phyloP scores from a whole-genome alignment of 2,329 filamentous ascomycete genomes.

The Pseudogymnoascus sp. region DNA sequence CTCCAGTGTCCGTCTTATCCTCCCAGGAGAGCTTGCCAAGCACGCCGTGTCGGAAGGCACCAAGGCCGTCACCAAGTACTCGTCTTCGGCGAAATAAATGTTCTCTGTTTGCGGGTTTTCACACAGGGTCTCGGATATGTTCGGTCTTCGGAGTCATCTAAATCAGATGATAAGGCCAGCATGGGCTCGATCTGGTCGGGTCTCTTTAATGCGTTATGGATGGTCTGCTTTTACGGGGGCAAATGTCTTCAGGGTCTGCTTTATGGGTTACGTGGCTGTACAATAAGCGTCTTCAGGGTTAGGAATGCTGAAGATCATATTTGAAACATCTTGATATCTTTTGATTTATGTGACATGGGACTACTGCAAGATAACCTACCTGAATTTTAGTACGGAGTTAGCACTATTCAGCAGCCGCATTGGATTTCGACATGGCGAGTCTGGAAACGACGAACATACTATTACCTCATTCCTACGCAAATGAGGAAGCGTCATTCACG shows the following conservation, averaged over 20 bases:
- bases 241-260: constrained; percentile 60
- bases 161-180: constrained; percentile 21
- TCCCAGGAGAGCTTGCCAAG: constrained; percentile 98
- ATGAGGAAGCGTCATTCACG: neutral
- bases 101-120: constrained; percentile 47
- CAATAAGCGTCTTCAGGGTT: constrained; percentile 43
- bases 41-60: constrained; percentile 99
- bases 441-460: neutral
- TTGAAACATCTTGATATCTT: constrained; percentile 6
- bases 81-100: constrained; percentile 93
- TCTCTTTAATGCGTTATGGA: constrained; percentile 64
- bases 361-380: neutral
- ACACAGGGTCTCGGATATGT: constrained; percentile 43
- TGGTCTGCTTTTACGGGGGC: constrained; percentile 56
- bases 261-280: constrained; percentile 64
- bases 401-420: neutral
- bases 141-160: constrained; percentile 37
- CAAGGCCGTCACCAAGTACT: constrained; percentile 99
- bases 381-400: neutral
- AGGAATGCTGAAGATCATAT: constrained; percentile 25
- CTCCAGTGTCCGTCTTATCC: constrained; percentile 77
- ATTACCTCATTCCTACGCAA: neutral
- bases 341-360: neutral
- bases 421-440: neutral
- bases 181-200: constrained; percentile 23